A percentile compares a stretch with the other conserved stretches of the same genome.
Evolutionary conservation across 768 basidiomycete genomes (phyloP).

Genomic region (Phylloporus sp.): DNA sequence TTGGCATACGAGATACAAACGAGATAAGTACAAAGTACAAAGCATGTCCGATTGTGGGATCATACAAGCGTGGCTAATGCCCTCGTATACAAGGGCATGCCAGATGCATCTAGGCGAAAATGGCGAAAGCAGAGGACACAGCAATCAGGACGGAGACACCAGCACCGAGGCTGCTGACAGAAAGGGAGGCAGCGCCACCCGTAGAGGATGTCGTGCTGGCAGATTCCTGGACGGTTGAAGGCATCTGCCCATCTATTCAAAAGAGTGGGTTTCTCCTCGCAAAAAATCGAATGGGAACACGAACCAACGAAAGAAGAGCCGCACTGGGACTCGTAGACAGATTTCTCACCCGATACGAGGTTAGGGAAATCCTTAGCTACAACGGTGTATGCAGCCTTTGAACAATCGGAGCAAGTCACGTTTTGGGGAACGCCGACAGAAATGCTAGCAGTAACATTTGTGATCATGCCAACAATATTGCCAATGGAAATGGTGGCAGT

Average conservation of each 20-base stretch:
- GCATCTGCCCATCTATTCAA: slow-evolving; percentile 29
- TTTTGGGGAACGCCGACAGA: slow-evolving; percentile 28
- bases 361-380: slow-evolving; percentile 34
- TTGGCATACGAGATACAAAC: not conserved
- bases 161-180: slow-evolving; percentile 16
- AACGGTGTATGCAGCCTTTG: slow-evolving; percentile 48
- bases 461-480: slow-evolving; percentile 15
- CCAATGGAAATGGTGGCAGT: slow-evolving; percentile 19
- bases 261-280: not conserved
- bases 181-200: slow-evolving; percentile 19
- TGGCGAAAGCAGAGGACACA: slow-evolving; percentile 32
- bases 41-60: slow-evolving; percentile 1
- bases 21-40: not conserved
- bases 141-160: slow-evolving; percentile 30
- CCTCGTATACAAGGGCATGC: too few species aligned
- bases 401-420: slow-evolving; percentile 49
- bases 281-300: slow-evolving; percentile 10
- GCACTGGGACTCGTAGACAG: slow-evolving; percentile 35
- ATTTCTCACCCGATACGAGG: slow-evolving; percentile 24
- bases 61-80: not conserved
- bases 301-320: slow-evolving; percentile 51
- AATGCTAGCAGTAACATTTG: slow-evolving; percentile 6
- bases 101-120: slow-evolving; percentile 37
- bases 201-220: slow-evolving; percentile 14
- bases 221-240: slow-evolving; percentile 22